Base-by-base conservation (phyloP, 192 early-diverging fungal genomes). In the Polychytrium aggregatum region DNA sequence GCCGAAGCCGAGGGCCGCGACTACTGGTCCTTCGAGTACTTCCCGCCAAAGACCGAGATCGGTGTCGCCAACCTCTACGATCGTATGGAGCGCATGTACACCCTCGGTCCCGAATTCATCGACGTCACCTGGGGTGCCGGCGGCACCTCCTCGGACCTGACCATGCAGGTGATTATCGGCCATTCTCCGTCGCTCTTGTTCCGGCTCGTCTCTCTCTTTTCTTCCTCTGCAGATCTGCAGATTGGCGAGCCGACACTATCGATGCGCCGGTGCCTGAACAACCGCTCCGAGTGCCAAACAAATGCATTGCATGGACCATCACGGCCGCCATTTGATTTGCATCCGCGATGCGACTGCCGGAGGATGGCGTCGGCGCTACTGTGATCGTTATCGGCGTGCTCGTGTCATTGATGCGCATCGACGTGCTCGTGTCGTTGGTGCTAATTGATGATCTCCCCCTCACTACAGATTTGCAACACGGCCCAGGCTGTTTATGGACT, bases 1-100 rank as follows among this genome's bases (percentile, higher is more conserved):
- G 70, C 70, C 14, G 10, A 37, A 22, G 62, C 56, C 59, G 25
- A 6, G 62, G n/a, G n/a, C n/a, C n/a, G n/a, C n/a, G n/a, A n/a
- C n/a, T n/a, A n/a, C n/a, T n/a, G n/a, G n/a, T n/a, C n/a, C 27
- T 90, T 98, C 53, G 96, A 98, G 70, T 98, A 86, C 70, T 98
- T 97, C 54, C 93, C 96, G 28, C 96, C 96, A 38, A 98, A 93
- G 67, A 98, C 96, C n/a, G 79, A 83, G 40, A 52, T 86, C 68
- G 93, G 91, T 54, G 87, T 97, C 52, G 79, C 82, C 65, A 97
- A 97, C 74, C 65, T 97, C 51, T 93, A 88, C 62, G 94, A 97
- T 58, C 89, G 94, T 53, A 86, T 97, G 64, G 91, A 95, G 64
- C 81, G 91, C 63, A 97, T 94, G 93, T 85, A 90, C 62, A 68